These are phyloP conservation scores for Boletellus ananiceps DNA, from an alignment of 768 basidiomycete genomes.

Conservation along the genomic window DNA sequence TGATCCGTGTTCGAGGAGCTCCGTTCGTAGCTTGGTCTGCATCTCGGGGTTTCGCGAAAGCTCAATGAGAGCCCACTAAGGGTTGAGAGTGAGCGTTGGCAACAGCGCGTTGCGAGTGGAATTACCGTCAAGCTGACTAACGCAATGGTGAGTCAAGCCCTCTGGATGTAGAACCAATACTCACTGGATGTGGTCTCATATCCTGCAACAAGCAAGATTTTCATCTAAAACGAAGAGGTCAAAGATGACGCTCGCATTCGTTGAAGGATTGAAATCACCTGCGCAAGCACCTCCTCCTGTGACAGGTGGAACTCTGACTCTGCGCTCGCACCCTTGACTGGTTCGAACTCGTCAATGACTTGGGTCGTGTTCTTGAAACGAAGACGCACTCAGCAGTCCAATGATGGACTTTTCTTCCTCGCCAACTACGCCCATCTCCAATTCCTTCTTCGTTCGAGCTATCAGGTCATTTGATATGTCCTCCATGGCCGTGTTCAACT, in stretches of 20 bases:
- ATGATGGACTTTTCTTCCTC: slow-evolving; percentile 27
- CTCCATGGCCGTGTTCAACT: slow-evolving; percentile 34
- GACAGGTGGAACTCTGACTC: slow-evolving; percentile 25
- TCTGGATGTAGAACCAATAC: background rate
- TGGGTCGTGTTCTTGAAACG: slow-evolving; percentile 3
- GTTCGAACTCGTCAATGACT: background rate
- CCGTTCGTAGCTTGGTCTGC: slow-evolving; percentile 47
- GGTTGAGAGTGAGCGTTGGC: background rate
- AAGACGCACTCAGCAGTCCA: slow-evolving; percentile 20
- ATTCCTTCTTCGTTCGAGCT: slow-evolving; percentile 33
- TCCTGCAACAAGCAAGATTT: slow-evolving; percentile 16
- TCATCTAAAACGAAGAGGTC: slow-evolving; percentile 14
- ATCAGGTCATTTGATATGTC: slow-evolving; percentile 40
- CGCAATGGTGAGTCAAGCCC: background rate
- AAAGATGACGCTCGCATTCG: background rate
- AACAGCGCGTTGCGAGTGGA: background rate
- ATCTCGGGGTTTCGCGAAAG: slow-evolving; percentile 41
- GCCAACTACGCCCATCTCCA: slow-evolving; percentile 19
- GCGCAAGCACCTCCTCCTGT: slow-evolving; percentile 25
- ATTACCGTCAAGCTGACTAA: slow-evolving; percentile 22
- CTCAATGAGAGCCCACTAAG: slow-evolving; percentile 56
- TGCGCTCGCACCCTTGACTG: slow-evolving; percentile 36
- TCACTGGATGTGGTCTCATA: slow-evolving; percentile 23
- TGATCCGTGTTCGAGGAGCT: slow-evolving; percentile 38
- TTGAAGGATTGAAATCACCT: slow-evolving; percentile 7